Percentiles rank a stretch among this genome's conserved stretches.
phyloP scores from a whole-genome alignment of 306 rosid species.

The Vigna hirtella region DNA sequence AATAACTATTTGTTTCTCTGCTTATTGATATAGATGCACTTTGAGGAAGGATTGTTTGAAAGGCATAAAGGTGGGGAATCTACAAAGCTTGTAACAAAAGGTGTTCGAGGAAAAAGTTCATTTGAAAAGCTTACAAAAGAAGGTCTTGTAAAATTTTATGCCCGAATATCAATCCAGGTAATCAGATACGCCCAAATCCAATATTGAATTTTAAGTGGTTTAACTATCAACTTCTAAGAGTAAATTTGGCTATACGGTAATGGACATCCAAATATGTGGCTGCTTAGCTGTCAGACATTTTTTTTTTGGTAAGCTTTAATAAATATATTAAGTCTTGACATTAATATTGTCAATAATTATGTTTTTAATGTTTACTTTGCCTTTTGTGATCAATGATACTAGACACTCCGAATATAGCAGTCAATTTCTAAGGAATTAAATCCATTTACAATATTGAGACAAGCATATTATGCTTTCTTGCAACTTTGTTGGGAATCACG shows the following conservation, averaged over 20 bases:
- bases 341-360: conserved; percentile 16
- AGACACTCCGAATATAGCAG: conserved; percentile 26
- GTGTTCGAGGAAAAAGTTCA: conserved; percentile 81
- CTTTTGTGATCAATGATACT: conserved; percentile 22
- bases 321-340: conserved; percentile 13
- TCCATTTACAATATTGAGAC: conserved; percentile 37
- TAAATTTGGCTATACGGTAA: conserved; percentile 2
- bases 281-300: conserved; percentile 13
- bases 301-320: conserved; percentile 19
- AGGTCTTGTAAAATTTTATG: conserved; percentile 91
- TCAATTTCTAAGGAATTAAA: conserved; percentile 5
- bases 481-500: conserved; percentile 92
- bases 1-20: conserved; percentile 20
- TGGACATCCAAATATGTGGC: conserved; percentile 11
- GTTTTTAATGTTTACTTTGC: conserved; percentile 1
- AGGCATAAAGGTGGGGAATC: conserved; percentile 82
- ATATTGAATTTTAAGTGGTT: conserved; percentile 21
- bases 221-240: conserved; percentile 19
- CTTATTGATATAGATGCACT: conserved; percentile 73
- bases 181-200: conserved; percentile 39
- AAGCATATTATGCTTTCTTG: conserved; percentile 35
- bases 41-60: conserved; percentile 92
- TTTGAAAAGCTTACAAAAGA: conserved; percentile 88
- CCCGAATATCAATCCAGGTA: conserved; percentile 92
- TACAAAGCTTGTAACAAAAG: conserved; percentile 82